Percentiles rank a stretch among this genome's conserved stretches.
These are phyloP conservation scores for Metahyphopichia silvanorum DNA, from an alignment of 805 yeast species.

Conservation along the genomic window DNA sequence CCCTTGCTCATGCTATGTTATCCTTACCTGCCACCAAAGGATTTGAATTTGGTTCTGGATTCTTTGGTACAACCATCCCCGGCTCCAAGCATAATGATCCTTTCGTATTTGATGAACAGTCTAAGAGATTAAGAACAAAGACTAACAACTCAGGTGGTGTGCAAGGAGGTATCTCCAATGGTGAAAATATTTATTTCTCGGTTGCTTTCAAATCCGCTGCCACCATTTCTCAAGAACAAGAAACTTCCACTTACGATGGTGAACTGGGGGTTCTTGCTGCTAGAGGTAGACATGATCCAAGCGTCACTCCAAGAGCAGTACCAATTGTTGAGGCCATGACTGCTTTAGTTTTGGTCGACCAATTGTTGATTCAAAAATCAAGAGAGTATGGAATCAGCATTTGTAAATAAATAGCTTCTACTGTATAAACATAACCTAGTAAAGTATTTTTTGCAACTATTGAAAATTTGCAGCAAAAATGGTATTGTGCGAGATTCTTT, in stretches of 20 bases:
- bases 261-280: constrained; percentile 85
- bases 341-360: constrained; percentile 89
- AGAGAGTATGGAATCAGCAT: constrained; percentile 49
- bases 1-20: constrained; percentile 95
- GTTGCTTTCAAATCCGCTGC: constrained; percentile 99
- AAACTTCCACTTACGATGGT: constrained; percentile 87
- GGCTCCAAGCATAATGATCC: constrained; percentile 95
- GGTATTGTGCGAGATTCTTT: too few species aligned
- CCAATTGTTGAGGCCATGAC: constrained; percentile 99
- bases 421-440: too few species aligned
- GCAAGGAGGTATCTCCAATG: constrained; percentile 97
- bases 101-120: constrained; percentile 58
- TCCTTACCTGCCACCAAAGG: constrained; percentile 98
- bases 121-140: constrained; percentile 70
- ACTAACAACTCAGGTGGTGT: constrained; percentile 96
- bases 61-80: constrained; percentile 81
- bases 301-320: constrained; percentile 97
- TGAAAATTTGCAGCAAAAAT: too few species aligned
- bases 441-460: too few species aligned
- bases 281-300: constrained; percentile 97
- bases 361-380: constrained; percentile 78
- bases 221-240: constrained; percentile 90
- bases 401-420: too few species aligned
- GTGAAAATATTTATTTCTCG: constrained; percentile 90
- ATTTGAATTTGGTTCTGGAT: constrained; percentile 96